Percentiles rank a stretch among this genome's conserved stretches.
These are phyloP conservation scores for Alternaria viburni DNA, from an alignment of 2,329 filamentous ascomycete genomes.

Conservation along the genomic window DNA sequence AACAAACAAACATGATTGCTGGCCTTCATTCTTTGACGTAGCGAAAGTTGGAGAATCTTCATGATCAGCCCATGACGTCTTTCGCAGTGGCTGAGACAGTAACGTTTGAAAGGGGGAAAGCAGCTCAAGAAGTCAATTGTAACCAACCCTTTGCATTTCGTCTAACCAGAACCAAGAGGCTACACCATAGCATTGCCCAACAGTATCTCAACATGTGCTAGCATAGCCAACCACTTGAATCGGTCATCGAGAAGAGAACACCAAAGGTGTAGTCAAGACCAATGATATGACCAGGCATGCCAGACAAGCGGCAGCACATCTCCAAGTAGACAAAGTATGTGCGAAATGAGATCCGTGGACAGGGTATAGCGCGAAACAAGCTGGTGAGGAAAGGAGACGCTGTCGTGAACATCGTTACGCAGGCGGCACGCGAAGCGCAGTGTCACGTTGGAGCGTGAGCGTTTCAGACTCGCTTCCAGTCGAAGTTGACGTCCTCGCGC, in stretches of 20 bases:
- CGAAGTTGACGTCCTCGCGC: conserved; percentile 21
- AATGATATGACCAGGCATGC: neutral
- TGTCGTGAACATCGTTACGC: neutral
- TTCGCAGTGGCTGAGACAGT: neutral
- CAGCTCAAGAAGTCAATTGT: neutral
- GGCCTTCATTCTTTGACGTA: neutral
- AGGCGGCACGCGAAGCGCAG: neutral
- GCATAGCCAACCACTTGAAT: neutral
- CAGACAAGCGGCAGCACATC: neutral
- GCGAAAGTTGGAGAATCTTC: neutral
- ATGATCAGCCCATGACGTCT: neutral
- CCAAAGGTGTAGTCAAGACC: neutral
- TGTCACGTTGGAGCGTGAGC: neutral
- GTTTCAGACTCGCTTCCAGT: conserved; percentile 19
- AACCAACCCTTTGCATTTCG: neutral
- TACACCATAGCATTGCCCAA: neutral
- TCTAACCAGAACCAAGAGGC: neutral
- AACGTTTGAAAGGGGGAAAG: neutral
- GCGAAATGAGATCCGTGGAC: neutral
- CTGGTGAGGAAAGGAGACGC: neutral
- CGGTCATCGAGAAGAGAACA: neutral
- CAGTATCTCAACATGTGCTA: neutral
- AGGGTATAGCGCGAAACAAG: neutral
- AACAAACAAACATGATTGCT: neutral
- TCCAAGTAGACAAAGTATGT: neutral